Evolutionary conservation across 176 grass and related monocot species (phyloP).

Genomic region (Leersia perrieri): DNA sequence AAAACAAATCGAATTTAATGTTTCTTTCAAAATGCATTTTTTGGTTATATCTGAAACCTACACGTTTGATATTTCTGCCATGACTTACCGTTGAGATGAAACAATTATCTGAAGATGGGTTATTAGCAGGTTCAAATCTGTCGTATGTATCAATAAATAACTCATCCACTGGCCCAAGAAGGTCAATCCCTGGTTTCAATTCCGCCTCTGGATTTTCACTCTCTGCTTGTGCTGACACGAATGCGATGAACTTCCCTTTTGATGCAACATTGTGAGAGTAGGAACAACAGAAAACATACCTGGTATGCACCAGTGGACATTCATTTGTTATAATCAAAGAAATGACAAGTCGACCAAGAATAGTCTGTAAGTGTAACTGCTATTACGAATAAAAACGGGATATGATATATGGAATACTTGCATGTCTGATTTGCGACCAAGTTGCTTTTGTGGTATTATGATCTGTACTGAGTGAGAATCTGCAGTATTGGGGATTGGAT

Average conservation of each 20-base stretch:
- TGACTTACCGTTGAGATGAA: constrained; percentile 80
- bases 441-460: constrained; percentile 95
- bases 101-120: constrained; percentile 71
- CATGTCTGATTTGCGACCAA: constrained; percentile 95
- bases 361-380: neutral
- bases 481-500: constrained; percentile 83
- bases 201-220: constrained; percentile 65
- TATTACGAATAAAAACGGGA: neutral
- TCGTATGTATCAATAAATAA: constrained; percentile 83
- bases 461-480: constrained; percentile 91
- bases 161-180: constrained; percentile 79
- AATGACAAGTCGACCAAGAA: neutral
- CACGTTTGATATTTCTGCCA: neutral
- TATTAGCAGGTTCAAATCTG: constrained; percentile 73
- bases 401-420: constrained; percentile 33
- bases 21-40: neutral
- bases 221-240: constrained; percentile 92
- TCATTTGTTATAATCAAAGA: neutral
- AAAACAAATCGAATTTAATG: neutral
- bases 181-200: constrained; percentile 77
- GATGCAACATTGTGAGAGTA: constrained; percentile 91
- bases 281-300: constrained; percentile 96
- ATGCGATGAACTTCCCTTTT: constrained; percentile 89
- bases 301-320: constrained; percentile 22
- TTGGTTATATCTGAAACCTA: neutral